A percentile compares a stretch with the other conserved stretches of the same genome.
phyloP scores from a whole-genome alignment of 805 yeast species.

The Ogataea paraovalis region DNA sequence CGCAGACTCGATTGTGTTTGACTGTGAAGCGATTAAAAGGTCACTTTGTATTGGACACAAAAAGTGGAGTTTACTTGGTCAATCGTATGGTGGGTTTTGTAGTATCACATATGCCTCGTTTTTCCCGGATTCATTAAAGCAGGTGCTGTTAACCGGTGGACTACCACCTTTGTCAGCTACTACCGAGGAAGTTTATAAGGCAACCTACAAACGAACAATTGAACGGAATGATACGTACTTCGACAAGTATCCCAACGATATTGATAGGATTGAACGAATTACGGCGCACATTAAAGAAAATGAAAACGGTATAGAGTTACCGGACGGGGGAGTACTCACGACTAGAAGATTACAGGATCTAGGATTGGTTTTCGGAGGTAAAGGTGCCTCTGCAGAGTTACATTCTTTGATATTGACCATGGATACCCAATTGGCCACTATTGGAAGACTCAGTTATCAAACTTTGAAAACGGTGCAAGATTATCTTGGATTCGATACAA shows the following conservation, averaged over 20 bases:
- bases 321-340: constrained; percentile 47
- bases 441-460: constrained; percentile 35
- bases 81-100: constrained; percentile 55
- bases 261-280: constrained; percentile 1
- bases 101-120: constrained; percentile 45
- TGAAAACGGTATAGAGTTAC: constrained; percentile 33
- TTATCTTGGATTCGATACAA: constrained; percentile 45
- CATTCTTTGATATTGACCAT: constrained; percentile 43
- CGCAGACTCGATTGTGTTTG: constrained; percentile 50
- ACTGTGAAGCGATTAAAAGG: constrained; percentile 43
- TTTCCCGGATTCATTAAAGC: constrained; percentile 37
- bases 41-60: constrained; percentile 14
- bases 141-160: constrained; percentile 52
- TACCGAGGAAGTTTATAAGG: constrained; percentile 46
- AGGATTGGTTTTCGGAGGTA: constrained; percentile 48
- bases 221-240: constrained; percentile 48
- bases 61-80: constrained; percentile 55
- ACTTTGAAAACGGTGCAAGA: constrained; percentile 34
- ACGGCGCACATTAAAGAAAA: background rate
- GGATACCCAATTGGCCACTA: constrained; percentile 31
- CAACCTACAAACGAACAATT: constrained; percentile 42
- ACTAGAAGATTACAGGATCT: constrained; percentile 51
- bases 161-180: constrained; percentile 47
- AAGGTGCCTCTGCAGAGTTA: constrained; percentile 45
- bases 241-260: constrained; percentile 45